Evolutionary conservation across 305 asterid species (phyloP).

Genomic region (Withania somnifera): DNA sequence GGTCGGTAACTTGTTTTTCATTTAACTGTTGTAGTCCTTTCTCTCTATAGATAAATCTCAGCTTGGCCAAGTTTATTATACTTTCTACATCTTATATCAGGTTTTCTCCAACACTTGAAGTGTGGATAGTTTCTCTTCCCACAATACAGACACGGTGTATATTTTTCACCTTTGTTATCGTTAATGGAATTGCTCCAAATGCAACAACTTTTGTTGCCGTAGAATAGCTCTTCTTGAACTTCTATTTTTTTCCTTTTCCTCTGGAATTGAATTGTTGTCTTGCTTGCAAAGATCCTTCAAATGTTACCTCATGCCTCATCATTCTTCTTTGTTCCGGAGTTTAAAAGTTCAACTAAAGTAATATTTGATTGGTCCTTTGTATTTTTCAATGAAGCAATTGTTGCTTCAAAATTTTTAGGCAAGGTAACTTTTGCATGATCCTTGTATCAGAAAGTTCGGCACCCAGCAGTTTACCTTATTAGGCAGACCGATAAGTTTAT

Average conservation of each 20-base stretch:
- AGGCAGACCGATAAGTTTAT: background rate
- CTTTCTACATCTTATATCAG: background rate
- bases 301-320: background rate
- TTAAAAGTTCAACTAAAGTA: background rate
- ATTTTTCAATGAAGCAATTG: background rate
- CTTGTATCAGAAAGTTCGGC: background rate
- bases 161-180: background rate
- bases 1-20: background rate
- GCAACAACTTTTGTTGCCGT: background rate
- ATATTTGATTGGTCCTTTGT: conserved; percentile 6
- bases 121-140: background rate
- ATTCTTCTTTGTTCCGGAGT: background rate
- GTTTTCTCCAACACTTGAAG: background rate
- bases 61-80: background rate
- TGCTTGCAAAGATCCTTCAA: background rate
- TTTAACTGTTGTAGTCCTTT: background rate
- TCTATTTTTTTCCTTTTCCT: background rate
- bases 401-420: background rate
- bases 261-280: background rate
- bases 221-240: background rate
- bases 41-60: background rate
- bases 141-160: background rate
- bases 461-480: background rate
- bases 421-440: background rate
- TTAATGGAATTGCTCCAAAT: background rate